A percentile compares a stretch with the other conserved stretches of the same genome.
These are phyloP conservation scores for Chrysosphaeria jannelii DNA, from an alignment of 2,329 filamentous ascomycete genomes.

Conservation along the genomic window DNA sequence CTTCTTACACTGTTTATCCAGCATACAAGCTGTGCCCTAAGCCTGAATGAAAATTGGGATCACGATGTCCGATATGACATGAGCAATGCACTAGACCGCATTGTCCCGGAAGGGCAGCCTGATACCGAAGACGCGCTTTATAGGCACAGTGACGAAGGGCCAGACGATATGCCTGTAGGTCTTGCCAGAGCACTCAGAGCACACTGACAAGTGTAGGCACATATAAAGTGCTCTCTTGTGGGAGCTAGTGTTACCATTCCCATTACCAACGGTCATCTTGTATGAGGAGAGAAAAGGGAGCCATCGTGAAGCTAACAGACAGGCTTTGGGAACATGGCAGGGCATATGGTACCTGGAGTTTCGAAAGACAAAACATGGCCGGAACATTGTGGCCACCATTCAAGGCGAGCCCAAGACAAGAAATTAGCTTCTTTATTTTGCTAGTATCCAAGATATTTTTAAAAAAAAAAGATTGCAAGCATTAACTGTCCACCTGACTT, in stretches of 20 bases:
- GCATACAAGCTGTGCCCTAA: constrained; percentile 76
- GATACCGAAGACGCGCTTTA: too few species aligned
- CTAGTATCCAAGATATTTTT: too few species aligned
- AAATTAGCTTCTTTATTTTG: too few species aligned
- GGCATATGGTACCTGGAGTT: constrained; percentile 93
- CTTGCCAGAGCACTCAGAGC: neutral
- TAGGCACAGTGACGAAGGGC: constrained; percentile 55
- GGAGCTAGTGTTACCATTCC: constrained; percentile 77
- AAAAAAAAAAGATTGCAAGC: neutral
- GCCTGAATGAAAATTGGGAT: constrained; percentile 79
- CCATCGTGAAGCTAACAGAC: too few species aligned
- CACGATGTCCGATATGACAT: constrained; percentile 70
- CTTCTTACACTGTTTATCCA: constrained; percentile 77
- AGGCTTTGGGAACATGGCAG: constrained; percentile 45
- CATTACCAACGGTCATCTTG: constrained; percentile 59
- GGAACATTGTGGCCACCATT: constrained; percentile 74
- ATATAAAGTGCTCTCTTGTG: constrained; percentile 74
- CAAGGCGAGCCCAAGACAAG: constrained; percentile 42
- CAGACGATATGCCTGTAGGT: constrained; percentile 74
- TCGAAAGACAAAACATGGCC: constrained; percentile 39
- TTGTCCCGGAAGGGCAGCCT: constrained; percentile 42
- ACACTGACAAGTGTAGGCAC: constrained; percentile 23
- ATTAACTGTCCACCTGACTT: too few species aligned
- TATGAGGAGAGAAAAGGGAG: constrained; percentile 12
- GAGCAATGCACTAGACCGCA: constrained; percentile 73